Evolutionary conservation across 176 grass and related monocot genomes (phyloP).

Genomic region (Rhynchospora tenuis): DNA sequence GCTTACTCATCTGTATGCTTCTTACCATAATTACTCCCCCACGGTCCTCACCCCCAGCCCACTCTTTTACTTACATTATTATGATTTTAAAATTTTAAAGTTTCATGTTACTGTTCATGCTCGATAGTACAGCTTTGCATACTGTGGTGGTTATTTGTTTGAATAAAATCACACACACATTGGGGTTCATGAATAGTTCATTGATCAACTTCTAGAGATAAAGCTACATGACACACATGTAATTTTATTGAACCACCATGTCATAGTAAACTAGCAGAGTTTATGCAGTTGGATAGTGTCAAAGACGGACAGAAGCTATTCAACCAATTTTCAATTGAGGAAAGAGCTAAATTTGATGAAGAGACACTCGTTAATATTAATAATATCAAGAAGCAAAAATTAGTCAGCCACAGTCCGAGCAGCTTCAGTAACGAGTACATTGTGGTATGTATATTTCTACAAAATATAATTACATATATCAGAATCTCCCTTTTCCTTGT

Average conservation of each 20-base stretch:
- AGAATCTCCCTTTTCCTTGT: background rate
- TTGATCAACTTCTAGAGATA: background rate
- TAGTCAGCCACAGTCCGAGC: constrained; percentile 43
- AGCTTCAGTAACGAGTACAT: constrained; percentile 97
- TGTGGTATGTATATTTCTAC: constrained; percentile 59
- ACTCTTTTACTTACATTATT: background rate
- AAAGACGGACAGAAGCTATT: constrained; percentile 90
- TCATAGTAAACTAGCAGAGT: background rate
- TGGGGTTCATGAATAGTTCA: background rate
- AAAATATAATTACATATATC: background rate
- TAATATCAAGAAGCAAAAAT: constrained; percentile 83
- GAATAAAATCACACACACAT: background rate
- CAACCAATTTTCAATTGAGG: constrained; percentile 96
- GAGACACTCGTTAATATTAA: constrained; percentile 98
- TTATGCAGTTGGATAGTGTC: constrained; percentile 75
- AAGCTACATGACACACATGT: background rate
- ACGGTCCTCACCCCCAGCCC: background rate
- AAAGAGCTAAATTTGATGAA: constrained; percentile 98
- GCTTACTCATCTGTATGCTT: constrained; percentile 80
- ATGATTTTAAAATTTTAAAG: constrained; percentile 2
- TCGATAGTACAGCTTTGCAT: background rate
- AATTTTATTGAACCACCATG: background rate
- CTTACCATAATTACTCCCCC: background rate
- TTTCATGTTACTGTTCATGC: background rate
- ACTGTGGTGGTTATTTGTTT: background rate